Conservation (phyloP, 169 alveolate genomes). For the Fabrea salina region DNA sequence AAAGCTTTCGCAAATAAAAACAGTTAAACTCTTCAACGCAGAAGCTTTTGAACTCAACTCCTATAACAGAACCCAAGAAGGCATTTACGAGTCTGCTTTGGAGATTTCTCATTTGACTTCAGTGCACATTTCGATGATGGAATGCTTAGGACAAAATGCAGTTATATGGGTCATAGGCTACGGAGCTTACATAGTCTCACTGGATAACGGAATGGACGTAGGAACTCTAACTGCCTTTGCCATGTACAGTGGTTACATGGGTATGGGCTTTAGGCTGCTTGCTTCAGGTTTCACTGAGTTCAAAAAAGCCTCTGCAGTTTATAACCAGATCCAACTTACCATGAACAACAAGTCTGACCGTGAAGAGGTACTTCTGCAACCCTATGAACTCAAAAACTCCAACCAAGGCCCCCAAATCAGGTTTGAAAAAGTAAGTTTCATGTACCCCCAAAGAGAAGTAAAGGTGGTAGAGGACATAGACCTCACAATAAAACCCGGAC, state of each 20-base stretch:
- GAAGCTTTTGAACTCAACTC: neutral
- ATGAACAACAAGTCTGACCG: no score
- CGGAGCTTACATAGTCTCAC: neutral
- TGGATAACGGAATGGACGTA: neutral
- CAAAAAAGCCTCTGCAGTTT: conserved; percentile 8
- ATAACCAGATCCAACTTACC: neutral
- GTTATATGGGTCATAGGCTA: conserved; percentile 7
- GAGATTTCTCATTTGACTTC: neutral
- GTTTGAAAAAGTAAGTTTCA: conserved; percentile 10
- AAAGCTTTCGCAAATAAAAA: conserved; percentile 15
- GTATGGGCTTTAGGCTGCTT: neutral
- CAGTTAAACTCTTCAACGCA: neutral
- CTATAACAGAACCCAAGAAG: neutral
- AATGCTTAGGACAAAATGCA: conserved; percentile 20
- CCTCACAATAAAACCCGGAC: conserved; percentile 53
- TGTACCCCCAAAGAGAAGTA: conserved; percentile 15
- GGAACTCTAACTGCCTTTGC: conserved; percentile 24
- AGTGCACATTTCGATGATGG: neutral
- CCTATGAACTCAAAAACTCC: no score
- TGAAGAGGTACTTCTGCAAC: no score
- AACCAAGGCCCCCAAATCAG: neutral
- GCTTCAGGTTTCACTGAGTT: conserved; percentile 20
- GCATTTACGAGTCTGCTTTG: neutral
- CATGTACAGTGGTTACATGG: neutral
- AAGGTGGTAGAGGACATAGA: conserved; percentile 47